Evolutionary conservation across 2,329 filamentous ascomycete genomes (phyloP), one percentile per base, ranked within the genome.

Genomic region (Neonectria punicea): DNA sequence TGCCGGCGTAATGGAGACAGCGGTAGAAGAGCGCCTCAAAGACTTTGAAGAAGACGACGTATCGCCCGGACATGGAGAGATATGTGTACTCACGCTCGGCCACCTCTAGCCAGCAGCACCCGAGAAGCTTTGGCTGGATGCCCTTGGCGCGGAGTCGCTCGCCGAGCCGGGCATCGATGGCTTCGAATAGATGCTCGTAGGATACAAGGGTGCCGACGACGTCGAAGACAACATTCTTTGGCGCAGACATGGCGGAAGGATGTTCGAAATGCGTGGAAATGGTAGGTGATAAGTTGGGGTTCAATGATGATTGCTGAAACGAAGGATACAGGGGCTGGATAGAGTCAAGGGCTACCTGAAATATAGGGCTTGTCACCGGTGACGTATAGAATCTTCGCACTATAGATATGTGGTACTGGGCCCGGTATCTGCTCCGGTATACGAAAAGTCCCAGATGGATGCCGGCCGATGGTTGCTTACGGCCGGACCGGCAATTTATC

Each of bases 141-240:
- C 53, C 53, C 16, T 39, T 53, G 39, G 60, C 60, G 18, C 39
- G 53, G 22, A 63, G 53, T 28, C 54, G 53, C 47, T 63, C 60
- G 20, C 60, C 39, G 2, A 63, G 47, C 18, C 60, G 53, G 30
- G 57, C 46, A 47, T 63, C 39, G 30, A 63, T 58, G 20, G 60
- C 60, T n/a, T 63, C 60, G 20, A 63, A 63, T 22, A 63, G 39
- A 20, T 63, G 47, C 53, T 58, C 65, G 10, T 71, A 71, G 5
- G 65, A 58, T 0, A 71, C 65, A 2, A 62, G 51, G 2, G 69
- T 71, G 2, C 67, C 69, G 1, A 71, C 69, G 1, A 71, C 54
- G n/a, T 71, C 69, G 32, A 71, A 71, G 16, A 71, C 60, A n/a
- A 69, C 58, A 25, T 67, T 65, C 58, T 58, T 65, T 13, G 36